phyloP scores from a whole-genome alignment of 352 stramenopile genomes.

The Phytophthora podocarpi region DNA sequence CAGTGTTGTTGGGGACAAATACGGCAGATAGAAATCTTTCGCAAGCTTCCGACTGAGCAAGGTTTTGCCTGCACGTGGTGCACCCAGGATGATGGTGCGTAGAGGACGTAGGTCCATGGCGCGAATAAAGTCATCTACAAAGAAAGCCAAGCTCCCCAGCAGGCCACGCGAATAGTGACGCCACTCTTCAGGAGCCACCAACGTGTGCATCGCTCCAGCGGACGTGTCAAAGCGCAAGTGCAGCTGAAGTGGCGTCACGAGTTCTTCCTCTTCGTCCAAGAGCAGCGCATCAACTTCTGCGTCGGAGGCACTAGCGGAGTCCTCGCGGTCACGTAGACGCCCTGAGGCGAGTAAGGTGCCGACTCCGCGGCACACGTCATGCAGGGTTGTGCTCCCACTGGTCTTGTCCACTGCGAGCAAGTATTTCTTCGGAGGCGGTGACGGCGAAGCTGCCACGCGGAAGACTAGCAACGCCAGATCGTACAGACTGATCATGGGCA shows the following conservation, averaged over 20 bases:
- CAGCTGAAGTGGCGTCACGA: constrained; percentile 66
- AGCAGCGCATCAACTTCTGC: constrained; percentile 65
- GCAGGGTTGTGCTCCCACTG: constrained; percentile 55
- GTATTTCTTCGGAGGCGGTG: constrained; percentile 57
- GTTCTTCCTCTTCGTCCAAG: constrained; percentile 61
- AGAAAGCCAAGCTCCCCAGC: constrained; percentile 63
- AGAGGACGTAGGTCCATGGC: constrained; percentile 80
- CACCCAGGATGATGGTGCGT: constrained; percentile 67
- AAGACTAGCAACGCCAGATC: constrained; percentile 71
- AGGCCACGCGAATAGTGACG: constrained; percentile 63
- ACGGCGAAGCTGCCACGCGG: constrained; percentile 41
- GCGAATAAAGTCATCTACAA: constrained; percentile 76
- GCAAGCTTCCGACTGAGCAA: constrained; percentile 55
- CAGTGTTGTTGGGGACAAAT: constrained; percentile 55
- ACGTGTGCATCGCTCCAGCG: constrained; percentile 47
- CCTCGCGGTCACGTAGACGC: constrained; percentile 41
- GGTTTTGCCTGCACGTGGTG: constrained; percentile 74
- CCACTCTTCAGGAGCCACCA: constrained; percentile 73
- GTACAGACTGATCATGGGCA: constrained; percentile 87
- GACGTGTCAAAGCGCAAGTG: constrained; percentile 75
- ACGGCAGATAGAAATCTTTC: constrained; percentile 75
- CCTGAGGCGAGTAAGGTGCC: constrained; percentile 65
- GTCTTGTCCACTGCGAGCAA: constrained; percentile 69
- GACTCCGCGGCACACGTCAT: constrained; percentile 65
- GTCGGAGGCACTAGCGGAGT: constrained; percentile 16